Base-by-base conservation (phyloP, 768 basidiomycete genomes). In the Russula vinacea region DNA sequence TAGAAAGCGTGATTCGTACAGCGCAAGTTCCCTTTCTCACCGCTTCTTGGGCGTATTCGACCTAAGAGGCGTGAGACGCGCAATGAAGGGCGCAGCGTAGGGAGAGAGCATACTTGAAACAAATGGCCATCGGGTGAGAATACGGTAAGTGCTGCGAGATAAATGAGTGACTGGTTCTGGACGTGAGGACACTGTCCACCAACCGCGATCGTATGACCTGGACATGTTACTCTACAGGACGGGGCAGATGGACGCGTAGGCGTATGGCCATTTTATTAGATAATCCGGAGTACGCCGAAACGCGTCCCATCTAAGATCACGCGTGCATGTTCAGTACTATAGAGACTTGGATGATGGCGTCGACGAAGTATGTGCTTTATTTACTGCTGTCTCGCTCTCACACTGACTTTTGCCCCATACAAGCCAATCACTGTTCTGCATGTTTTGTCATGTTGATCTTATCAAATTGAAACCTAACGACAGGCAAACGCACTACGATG, bases 41-140 rank as follows among this genome's bases (percentile, higher is more conserved):
- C 60, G 97, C 97, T 77, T 99, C 97, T n/a, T 89, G 79, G 14
- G 97, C 97, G 76, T 99, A 99, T 78, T 99, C 97, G 69, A 99
- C 97, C 94, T 98, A 76, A 55, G 64, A 32, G 72, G 68, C 42
- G 72, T 66, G 66, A 71, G 56, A 70, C 66, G 68, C 55, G 67
- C 39, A 29, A 2, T 24, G 22, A 40, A 32, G 44, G 39, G 5
- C 42, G 26, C 33, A 55, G 29, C 45, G 57, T 33, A 16, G 3
- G 5, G 37, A 16, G 51, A 22, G 51, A 11, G 62, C 57, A 35
- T 68, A 92, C 94, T 84, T 98, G 94, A 83, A 98, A 97, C 70
- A 99, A 81, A 80, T 99, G 97, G 19, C 97, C 97, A 80, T 98
- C 97, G 64, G 96, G 96, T 49, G 94, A 97, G 82, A 97, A 96